Evolutionary conservation across 192 early-diverging fungal species (phyloP), one percentile per base, ranked within the genome.

Genomic region (Chytriomyces hyalinus): DNA sequence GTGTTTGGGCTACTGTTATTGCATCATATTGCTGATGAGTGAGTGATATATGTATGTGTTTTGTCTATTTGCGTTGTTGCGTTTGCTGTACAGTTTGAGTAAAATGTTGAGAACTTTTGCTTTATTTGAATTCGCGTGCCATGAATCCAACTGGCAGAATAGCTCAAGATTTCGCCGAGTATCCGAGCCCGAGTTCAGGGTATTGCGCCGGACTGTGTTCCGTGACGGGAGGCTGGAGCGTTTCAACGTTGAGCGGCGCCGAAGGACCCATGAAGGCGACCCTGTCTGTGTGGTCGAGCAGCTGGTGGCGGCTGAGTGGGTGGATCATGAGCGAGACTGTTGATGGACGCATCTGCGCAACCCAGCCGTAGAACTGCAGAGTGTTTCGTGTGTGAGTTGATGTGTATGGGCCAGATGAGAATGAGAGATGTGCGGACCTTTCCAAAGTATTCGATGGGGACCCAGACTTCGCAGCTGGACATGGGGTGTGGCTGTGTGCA

Each of bases 401-500:
- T 36, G 36, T 3, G 36, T 36, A 36, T 36, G 36, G 36, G 36
- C 36, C 36, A 36, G 36, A 36, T 36, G 36, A 36, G 36, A 36
- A 36, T 36, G 36, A 36, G 36, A 36, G 36, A 92, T 0, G 79
- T 79, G 50, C 88, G 90, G 11, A 86, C 43, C 59, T 50, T 49
- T 5, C 85, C 81, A 81, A 92, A 92, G 62, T 86, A 84, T 70
- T 91, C 90, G 10, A 77, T 85, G 6, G 91, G 89, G 64, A 81
- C 75, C 91, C 91, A 92, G 6, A 89, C 84, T 78, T 92, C 91
- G 75, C 89, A 92, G 10, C 57, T 71, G 24, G 86, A 89, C 60
- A 89, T 87, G 7, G 86, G 82, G 67, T 92, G 91, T 43, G 91
- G 91, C 91, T 26, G 77, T 62, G 17, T 87, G 89, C 0, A 62